Evolutionary conservation across 495 filamentous ascomycete genomes (phyloP).

Genomic region (Aspergillus olivimuriae): DNA sequence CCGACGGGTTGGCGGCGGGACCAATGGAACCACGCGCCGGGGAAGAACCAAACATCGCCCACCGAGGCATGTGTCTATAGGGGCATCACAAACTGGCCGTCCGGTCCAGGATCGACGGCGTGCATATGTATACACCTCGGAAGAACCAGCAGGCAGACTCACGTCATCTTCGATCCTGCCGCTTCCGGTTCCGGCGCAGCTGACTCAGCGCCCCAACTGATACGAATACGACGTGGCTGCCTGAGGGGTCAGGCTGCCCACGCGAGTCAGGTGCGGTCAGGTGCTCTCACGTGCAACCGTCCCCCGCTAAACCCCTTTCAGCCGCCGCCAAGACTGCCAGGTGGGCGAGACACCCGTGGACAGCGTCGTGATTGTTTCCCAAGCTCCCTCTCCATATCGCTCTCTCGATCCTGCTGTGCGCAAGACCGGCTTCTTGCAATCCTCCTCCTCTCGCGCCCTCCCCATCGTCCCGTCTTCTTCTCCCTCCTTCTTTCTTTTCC

Average conservation of each 20-base stretch:
- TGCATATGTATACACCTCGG: no score
- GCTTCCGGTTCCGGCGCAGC: no score
- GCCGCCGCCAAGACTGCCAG: conserved; percentile 18
- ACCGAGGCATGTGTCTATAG: no score
- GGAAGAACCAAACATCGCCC: no score
- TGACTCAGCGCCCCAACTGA: no score
- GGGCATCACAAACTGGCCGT: no score
- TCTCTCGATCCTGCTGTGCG: conserved; percentile 6
- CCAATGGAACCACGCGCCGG: no score
- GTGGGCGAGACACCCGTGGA: conserved; percentile 15
- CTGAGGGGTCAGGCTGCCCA: neutral
- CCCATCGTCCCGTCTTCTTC: neutral
- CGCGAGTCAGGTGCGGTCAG: neutral
- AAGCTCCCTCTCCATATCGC: neutral
- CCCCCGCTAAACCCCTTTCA: neutral
- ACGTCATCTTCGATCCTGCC: no score
- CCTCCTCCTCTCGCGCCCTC: neutral
- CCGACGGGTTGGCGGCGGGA: no score
- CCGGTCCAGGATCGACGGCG: no score
- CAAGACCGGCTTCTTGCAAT: conserved; percentile 19
- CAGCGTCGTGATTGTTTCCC: neutral
- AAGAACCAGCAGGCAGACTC: no score
- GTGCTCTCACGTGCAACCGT: neutral
- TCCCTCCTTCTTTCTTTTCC: neutral
- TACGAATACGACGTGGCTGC: no score